These are phyloP conservation scores for Fraxinus anomala DNA, from an alignment of 257 asterid species.

Conservation along the genomic window DNA sequence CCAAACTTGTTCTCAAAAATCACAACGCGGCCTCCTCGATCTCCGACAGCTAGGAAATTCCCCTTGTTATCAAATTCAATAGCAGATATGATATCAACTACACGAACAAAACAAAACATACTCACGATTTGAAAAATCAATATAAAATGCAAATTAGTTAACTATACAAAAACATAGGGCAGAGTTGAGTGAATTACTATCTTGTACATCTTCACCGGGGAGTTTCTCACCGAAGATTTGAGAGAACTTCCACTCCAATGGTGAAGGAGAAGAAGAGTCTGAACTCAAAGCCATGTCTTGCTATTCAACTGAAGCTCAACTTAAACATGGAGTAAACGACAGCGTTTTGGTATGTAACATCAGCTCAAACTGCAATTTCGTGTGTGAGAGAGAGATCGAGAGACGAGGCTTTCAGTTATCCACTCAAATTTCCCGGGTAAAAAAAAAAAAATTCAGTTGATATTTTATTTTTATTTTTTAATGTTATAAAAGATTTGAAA, in stretches of 20 bases:
- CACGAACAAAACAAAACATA: constrained; percentile 27
- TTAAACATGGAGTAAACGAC: neutral
- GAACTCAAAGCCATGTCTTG: constrained; percentile 41
- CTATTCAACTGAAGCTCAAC: neutral
- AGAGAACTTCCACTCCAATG: constrained; percentile 69
- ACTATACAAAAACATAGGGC: neutral
- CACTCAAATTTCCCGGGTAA: neutral
- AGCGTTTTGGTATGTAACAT: neutral
- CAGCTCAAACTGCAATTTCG: neutral
- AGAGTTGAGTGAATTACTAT: constrained; percentile 40
- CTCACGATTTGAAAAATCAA: constrained; percentile 3
- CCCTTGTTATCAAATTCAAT: constrained; percentile 70
- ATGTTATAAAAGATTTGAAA: no score
- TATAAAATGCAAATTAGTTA: neutral
- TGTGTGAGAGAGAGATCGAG: neutral
- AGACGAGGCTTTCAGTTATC: neutral
- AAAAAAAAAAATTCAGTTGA: neutral
- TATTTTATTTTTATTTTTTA: neutral
- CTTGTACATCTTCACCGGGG: constrained; percentile 62
- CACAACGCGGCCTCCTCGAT: constrained; percentile 85
- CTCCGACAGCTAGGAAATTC: constrained; percentile 74
- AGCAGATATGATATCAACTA: constrained; percentile 75
- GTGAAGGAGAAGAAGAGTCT: constrained; percentile 35
- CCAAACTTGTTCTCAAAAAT: constrained; percentile 52
- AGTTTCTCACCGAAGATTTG: constrained; percentile 70